Conservation (phyloP, 1,139 yeast genomes). For the Kurtzmaniella natalensis region DNA sequence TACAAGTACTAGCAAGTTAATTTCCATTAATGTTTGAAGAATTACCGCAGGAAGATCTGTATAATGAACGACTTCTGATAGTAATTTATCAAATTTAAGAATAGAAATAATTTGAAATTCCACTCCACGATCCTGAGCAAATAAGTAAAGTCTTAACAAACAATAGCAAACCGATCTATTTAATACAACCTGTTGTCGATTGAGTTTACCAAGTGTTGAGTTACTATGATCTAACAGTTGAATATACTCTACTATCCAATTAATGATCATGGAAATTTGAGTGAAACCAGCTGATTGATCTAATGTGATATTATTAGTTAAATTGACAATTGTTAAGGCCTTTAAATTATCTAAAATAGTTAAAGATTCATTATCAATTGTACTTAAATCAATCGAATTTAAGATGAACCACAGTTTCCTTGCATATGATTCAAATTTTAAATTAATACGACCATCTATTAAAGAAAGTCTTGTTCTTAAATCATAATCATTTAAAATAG, state of each 20-base stretch:
- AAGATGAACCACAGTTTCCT: slow-evolving; percentile 34
- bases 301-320: slow-evolving; percentile 25
- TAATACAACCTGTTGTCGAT: slow-evolving; percentile 9
- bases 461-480: slow-evolving; percentile 27
- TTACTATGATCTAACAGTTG: slow-evolving; percentile 4
- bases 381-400: slow-evolving; percentile 10
- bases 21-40: slow-evolving; percentile 17
- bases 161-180: slow-evolving; percentile 19
- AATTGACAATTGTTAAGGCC: slow-evolving; percentile 27
- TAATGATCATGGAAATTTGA: slow-evolving; percentile 23
- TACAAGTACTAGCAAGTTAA: slow-evolving; percentile 10
- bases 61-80: slow-evolving; percentile 1
- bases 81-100: slow-evolving; percentile 1
- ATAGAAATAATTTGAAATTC: slow-evolving; percentile 4
- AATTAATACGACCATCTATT: slow-evolving; percentile 17
- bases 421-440: slow-evolving; percentile 29
- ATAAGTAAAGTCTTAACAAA: slow-evolving; percentile 20
- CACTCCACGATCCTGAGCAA: slow-evolving; percentile 15
- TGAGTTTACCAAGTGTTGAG: neutral
- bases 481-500: slow-evolving; percentile 36
- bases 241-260: slow-evolving; percentile 27
- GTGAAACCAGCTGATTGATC: slow-evolving; percentile 25
- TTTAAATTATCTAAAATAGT: slow-evolving; percentile 21
- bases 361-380: slow-evolving; percentile 5
- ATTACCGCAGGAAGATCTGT: slow-evolving; percentile 11